Evolutionary conservation across 805 yeast species (phyloP), one percentile per base, ranked within the genome.

Genomic region (Lipomyces lipofer): DNA sequence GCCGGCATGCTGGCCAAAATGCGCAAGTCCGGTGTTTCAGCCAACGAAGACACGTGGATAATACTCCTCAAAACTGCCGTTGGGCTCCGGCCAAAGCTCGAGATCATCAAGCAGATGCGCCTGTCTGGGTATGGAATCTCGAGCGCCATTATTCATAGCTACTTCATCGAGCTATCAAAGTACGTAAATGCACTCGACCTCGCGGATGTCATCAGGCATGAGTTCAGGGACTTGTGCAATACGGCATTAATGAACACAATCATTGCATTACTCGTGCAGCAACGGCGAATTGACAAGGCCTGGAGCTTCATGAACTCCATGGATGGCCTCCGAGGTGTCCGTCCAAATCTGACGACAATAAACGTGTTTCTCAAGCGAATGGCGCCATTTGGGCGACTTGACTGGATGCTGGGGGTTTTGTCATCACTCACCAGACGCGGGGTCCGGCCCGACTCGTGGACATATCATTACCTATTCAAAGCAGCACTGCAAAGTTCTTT

Each of bases 351-450:
- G 12, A 30, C 33, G 9, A 52, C 58, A 4, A 44, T 56, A 22
- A 56, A 56, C 40, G 38, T 35, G 6, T 49, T 56, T 9, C 43
- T 56, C 19, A 22, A 38, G 19, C 21, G 27, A 9, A 17, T 45
- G 27, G 19, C 17, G 9, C 12, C n/a, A 7, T 12, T 9, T 3
- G 32, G 33, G 15, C 45, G 60, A 28, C 49, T 51, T 12, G 60
- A 56, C 24, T 45, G 52, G 52, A 40, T 46, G 47, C 43, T 56
- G 13, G 49, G 52, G 10, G 38, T 56, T 4, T 29, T 35, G 10
- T 17, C 35, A 2, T 10, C 54, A 7, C 17, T 56, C 15, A n/a
- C n/a, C 15, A 24, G 22, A 6, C 29, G 25, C 19, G 39, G 36
- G 3, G 51, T 56, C 4, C 7, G n/a, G 17, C 54, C 51, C 4